phyloP scores from a whole-genome alignment of 805 yeast genomes.

The Candida endomychidarum region DNA sequence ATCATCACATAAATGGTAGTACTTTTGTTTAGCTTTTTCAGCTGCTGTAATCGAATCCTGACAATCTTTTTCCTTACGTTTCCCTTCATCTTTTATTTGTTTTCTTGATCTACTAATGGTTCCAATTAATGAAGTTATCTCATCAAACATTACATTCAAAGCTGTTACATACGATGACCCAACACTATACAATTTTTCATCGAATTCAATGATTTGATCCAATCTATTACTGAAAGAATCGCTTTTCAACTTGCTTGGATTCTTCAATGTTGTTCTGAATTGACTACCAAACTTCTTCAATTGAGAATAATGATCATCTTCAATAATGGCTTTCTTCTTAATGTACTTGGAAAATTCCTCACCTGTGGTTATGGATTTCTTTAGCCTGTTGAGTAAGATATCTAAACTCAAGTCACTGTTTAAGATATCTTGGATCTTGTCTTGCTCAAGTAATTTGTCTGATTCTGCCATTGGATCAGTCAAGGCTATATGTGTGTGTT shows the following conservation, averaged over 20 bases:
- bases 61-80: conserved; percentile 80
- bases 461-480: conserved; percentile 12
- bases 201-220: conserved; percentile 69
- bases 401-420: conserved; percentile 77
- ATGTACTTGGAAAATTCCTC: conserved; percentile 83
- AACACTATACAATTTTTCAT: conserved; percentile 69
- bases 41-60: conserved; percentile 78
- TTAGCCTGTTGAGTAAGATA: conserved; percentile 66
- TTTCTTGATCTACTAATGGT: conserved; percentile 76
- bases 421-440: conserved; percentile 49
- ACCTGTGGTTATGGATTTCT: conserved; percentile 76
- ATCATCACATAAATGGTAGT: conserved; percentile 79
- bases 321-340: conserved; percentile 73
- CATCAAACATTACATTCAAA: conserved; percentile 82
- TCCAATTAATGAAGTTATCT: conserved; percentile 66
- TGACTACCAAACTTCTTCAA: conserved; percentile 67
- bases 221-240: conserved; percentile 69
- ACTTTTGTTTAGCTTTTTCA: conserved; percentile 78
- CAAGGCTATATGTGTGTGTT: too few relatives aligned
- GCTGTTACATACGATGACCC: conserved; percentile 77
- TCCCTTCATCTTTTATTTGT: conserved; percentile 75
- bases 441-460: conserved; percentile 14
- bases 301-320: conserved; percentile 75
- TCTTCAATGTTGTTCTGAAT: conserved; percentile 49
- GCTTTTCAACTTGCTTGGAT: conserved; percentile 45